These are phyloP conservation scores for Volvariella volvacea DNA, from an alignment of 1,284 basidiomycete species.

Conservation along the genomic window DNA sequence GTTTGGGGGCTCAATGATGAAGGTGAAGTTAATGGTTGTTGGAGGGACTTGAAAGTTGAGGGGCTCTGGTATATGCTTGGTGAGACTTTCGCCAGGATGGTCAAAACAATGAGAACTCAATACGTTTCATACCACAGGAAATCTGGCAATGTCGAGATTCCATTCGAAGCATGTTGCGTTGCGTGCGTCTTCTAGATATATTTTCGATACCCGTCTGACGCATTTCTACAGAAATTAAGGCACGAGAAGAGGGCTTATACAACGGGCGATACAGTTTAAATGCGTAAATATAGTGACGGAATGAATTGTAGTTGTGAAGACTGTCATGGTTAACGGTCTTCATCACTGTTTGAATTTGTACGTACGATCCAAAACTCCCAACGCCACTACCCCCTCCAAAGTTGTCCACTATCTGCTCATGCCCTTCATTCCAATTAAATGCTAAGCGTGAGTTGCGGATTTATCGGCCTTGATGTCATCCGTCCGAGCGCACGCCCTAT, in stretches of 20 bases:
- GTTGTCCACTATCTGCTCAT: too few relatives aligned
- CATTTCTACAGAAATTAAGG: slow-evolving; percentile 46
- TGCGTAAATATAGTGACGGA: too few relatives aligned
- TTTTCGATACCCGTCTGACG: not conserved
- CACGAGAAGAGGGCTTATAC: slow-evolving; percentile 46
- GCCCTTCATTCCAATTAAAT: too few relatives aligned
- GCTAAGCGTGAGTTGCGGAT: too few relatives aligned
- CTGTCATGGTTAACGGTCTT: too few relatives aligned
- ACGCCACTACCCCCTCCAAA: too few relatives aligned
- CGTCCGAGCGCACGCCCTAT: too few relatives aligned
- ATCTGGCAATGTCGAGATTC: slow-evolving; percentile 46
- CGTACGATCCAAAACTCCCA: too few relatives aligned
- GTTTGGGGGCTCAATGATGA: slow-evolving; percentile 56
- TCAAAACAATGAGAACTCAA: not conserved
- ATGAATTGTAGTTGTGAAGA: too few relatives aligned
- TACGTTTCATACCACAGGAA: slow-evolving; percentile 26
- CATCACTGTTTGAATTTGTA: too few relatives aligned
- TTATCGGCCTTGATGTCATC: too few relatives aligned
- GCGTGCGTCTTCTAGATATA: slow-evolving; percentile 28
- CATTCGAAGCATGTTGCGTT: slow-evolving; percentile 54
- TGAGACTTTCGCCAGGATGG: slow-evolving; percentile 16
- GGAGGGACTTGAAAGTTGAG: slow-evolving; percentile 42
- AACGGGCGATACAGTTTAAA: slow-evolving; percentile 32
- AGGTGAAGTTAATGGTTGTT: slow-evolving; percentile 47
- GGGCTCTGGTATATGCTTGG: slow-evolving; percentile 56